phyloP scores from a whole-genome alignment of 179 eudicot species.

The Patellifolia procumbens region DNA sequence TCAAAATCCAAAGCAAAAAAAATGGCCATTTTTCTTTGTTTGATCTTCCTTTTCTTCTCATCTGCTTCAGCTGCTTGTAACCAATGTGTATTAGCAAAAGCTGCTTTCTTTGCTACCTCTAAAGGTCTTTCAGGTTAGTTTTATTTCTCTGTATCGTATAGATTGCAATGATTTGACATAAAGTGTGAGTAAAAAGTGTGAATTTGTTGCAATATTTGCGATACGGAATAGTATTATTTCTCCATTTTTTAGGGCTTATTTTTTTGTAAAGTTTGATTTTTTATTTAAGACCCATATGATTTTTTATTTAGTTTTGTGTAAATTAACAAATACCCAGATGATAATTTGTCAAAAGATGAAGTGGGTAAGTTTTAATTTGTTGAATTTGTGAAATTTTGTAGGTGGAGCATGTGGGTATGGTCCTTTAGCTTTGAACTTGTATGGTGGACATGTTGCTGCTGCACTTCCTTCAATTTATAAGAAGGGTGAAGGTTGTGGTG shows the following conservation, averaged over 20 bases:
- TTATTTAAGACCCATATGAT: neutral
- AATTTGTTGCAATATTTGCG: too few species aligned
- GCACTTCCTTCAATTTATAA: slow-evolving; percentile 57
- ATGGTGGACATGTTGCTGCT: slow-evolving; percentile 69
- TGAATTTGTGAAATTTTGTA: slow-evolving; percentile 31
- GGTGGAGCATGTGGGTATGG: slow-evolving; percentile 51
- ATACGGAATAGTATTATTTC: too few species aligned
- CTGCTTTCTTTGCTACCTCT: too few species aligned
- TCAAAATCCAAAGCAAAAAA: neutral
- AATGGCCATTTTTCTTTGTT: too few species aligned
- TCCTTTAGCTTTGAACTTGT: slow-evolving; percentile 47
- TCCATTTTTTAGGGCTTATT: neutral
- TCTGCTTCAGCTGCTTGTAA: too few species aligned
- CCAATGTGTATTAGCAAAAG: too few species aligned
- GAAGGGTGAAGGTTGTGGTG: slow-evolving; percentile 76
- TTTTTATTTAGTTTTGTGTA: neutral
- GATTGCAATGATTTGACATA: too few species aligned
- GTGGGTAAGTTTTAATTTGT: slow-evolving; percentile 25
- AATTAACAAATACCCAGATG: slow-evolving; percentile 24
- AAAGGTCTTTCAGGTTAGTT: too few species aligned
- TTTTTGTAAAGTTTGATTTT: neutral
- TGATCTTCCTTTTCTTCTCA: too few species aligned
- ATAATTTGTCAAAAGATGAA: slow-evolving; percentile 7
- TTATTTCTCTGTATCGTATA: too few species aligned
- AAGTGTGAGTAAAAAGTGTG: too few species aligned